Percentiles rank a stretch among this genome's conserved stretches.
Evolutionary conservation across 805 yeast species (phyloP).

Genomic region (Starmerella stellata): DNA sequence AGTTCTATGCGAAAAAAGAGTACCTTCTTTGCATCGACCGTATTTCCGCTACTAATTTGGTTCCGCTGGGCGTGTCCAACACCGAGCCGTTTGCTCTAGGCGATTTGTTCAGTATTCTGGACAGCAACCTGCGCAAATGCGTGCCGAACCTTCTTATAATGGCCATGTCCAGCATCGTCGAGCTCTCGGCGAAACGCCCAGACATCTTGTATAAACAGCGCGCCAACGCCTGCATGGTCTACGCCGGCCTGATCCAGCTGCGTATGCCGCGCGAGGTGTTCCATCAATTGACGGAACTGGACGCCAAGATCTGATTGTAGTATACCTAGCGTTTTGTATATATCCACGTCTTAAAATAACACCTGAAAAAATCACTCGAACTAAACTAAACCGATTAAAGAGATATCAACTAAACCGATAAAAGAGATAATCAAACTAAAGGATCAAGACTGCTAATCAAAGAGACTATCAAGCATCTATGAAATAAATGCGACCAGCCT

Average conservation of each 20-base stretch:
- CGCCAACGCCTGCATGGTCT: slow-evolving; percentile 78
- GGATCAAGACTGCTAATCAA: too few relatives aligned
- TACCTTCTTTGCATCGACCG: slow-evolving; percentile 41
- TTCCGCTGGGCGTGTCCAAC: slow-evolving; percentile 37
- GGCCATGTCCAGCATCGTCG: slow-evolving; percentile 60
- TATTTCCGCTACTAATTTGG: slow-evolving; percentile 41
- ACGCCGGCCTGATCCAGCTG: slow-evolving; percentile 87
- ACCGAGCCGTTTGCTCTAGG: slow-evolving; percentile 46
- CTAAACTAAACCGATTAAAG: too few relatives aligned
- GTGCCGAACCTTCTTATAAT: slow-evolving; percentile 65
- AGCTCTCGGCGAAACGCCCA: slow-evolving; percentile 20
- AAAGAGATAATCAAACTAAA: too few relatives aligned
- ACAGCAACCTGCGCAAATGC: slow-evolving; percentile 57
- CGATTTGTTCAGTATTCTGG: slow-evolving; percentile 44
- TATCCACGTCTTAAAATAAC: too few relatives aligned
- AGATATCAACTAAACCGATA: too few relatives aligned
- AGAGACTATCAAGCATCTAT: too few relatives aligned
- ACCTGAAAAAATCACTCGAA: too few relatives aligned
- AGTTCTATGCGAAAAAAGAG: slow-evolving; percentile 34
- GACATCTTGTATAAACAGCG: slow-evolving; percentile 9
- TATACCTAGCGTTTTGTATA: too few relatives aligned
- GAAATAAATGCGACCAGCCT: too few relatives aligned
- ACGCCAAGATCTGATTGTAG: slow-evolving; percentile 6
- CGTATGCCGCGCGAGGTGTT: slow-evolving; percentile 51
- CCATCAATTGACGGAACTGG: slow-evolving; percentile 15